Base-by-base conservation (phyloP, 441 rosid genomes). In the Erysimum pusillum region DNA sequence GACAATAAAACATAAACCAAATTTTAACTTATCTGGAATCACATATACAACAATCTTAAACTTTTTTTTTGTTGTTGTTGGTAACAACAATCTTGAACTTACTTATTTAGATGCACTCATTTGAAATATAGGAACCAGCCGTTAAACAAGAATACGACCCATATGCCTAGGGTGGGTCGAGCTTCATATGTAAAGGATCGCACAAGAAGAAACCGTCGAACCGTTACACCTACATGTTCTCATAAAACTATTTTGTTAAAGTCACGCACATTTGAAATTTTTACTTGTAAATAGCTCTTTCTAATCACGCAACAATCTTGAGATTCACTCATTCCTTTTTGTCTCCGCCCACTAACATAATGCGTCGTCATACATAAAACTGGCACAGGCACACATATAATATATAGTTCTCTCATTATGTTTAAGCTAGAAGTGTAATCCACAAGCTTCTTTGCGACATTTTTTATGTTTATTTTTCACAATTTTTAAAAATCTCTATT, bases 251-350 rank as follows among this genome's bases (percentile, higher is more conserved):
- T 44, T 44, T 28, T 18, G n/a, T 64, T 34, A 17, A 42, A 61
- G 35, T 69, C 68, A 68, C 31, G 61, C 68, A 68, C 31, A 62
- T 63, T 9, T 35, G 65, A 14, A 20, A 7, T 34, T 52, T 54
- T 7, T 38, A 34, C 45, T 70, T 58, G 49, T 32, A 49, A 65
- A 68, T 67, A 54, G 61, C 20, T 67, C 18, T 61, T 45, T 61
- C 58, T 52, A 45, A 74, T 68, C 61, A 69, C 41, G 41, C 62
- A 74, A 74, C 78, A 79, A 74, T 54, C 82, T 79, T 79, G 76
- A 68, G 41, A 7, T 60, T 66, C 52, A 78, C 77, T 73, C 67
- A 32, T 61, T 67, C 38, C 80, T 61, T 67, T 67, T 73, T 78
- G 77, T 60, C 74, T 49, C 69, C 74, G 53, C 52, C 75, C 75